phyloP scores from a whole-genome alignment of 352 stramenopile species.

The Pythium scleroteichum region DNA sequence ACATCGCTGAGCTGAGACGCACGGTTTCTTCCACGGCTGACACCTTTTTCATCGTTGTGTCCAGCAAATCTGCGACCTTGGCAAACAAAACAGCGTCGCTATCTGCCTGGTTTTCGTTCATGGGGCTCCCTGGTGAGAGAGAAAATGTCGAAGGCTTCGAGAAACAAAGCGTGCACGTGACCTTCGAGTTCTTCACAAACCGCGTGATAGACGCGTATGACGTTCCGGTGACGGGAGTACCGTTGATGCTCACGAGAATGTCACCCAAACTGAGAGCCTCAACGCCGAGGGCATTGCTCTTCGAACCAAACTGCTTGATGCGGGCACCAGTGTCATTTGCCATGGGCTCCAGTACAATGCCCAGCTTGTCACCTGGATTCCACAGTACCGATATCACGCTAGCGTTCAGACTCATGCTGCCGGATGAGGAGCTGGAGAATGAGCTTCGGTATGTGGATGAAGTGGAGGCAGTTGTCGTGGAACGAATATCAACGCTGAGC shows the following conservation, averaged over 20 bases:
- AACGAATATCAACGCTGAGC: conserved; percentile 67
- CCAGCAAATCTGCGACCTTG: conserved; percentile 70
- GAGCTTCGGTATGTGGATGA: conserved; percentile 70
- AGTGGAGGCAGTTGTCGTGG: conserved; percentile 45
- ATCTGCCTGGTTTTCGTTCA: conserved; percentile 38
- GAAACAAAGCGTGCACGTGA: conserved; percentile 76
- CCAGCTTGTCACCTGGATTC: conserved; percentile 78
- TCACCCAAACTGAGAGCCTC: conserved; percentile 58
- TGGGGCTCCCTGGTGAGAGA: conserved; percentile 15
- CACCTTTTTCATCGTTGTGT: conserved; percentile 75
- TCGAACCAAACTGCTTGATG: conserved; percentile 67
- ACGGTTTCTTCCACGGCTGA: conserved; percentile 73
- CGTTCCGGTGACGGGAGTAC: conserved; percentile 50
- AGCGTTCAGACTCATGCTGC: conserved; percentile 17
- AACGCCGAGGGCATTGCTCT: conserved; percentile 70
- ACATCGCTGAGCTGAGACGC: conserved; percentile 74
- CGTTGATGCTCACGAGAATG: conserved; percentile 79
- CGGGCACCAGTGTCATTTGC: conserved; percentile 50
- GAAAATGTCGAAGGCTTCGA: conserved; percentile 26
- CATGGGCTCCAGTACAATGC: conserved; percentile 55
- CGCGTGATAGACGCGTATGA: conserved; percentile 68
- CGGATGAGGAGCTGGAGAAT: conserved; percentile 65
- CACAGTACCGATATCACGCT: conserved; percentile 59
- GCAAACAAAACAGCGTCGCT: conserved; percentile 51
- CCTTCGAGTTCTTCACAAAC: conserved; percentile 80